Evolutionary conservation across 371 early-diverging fungal species (phyloP), one percentile per base, ranked within the genome.

Genomic region (Nematocida sp.): DNA sequence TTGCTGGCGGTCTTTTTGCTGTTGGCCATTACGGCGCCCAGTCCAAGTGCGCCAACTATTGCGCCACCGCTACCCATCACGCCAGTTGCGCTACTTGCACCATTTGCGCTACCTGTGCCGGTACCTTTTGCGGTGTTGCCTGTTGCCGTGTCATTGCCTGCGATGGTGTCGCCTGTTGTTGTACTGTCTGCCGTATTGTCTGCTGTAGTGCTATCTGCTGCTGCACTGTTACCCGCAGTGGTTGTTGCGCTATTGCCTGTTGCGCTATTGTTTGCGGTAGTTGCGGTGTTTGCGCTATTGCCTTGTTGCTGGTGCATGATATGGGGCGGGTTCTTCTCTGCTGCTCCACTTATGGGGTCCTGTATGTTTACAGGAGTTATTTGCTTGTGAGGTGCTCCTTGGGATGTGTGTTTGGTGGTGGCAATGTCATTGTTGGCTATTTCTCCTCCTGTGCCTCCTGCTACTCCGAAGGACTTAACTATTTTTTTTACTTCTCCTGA

Each of bases 381-480:
- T 20, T 45, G 45, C 13, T 45, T 20, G 13, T 45, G 13, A 13
- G 13, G 13, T 13, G 20, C 45, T 13, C 45, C 45, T 23, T 1
- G 18, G 20, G 0, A 53, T 47, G 28, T 39, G 4, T 42, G 42
- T 18, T 0, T 48, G 23, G 30, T 69, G 59, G 1, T 56, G 30
- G 13, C 30, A 5, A 61, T 35, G 23, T 61, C 51, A 35, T 49
- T 13, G 0, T 66, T 50, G 0, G 25, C 75, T 9, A 61, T 71
- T 18, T 38, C 63, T 30, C 60, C 16, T 18, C 75, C 75, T 1
- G 59, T 7, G 0, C 75, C 75, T 7, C 75, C 75, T 4, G 75
- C 36, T 23, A 71, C 63, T 11, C 7, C 49, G 30, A 71, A 71
- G 9, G 28, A 28, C 5, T 59, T 28, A 11, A 63, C 48, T 13